Conservation (phyloP, 495 filamentous ascomycete species). For the Aspergillus baeticus region DNA sequence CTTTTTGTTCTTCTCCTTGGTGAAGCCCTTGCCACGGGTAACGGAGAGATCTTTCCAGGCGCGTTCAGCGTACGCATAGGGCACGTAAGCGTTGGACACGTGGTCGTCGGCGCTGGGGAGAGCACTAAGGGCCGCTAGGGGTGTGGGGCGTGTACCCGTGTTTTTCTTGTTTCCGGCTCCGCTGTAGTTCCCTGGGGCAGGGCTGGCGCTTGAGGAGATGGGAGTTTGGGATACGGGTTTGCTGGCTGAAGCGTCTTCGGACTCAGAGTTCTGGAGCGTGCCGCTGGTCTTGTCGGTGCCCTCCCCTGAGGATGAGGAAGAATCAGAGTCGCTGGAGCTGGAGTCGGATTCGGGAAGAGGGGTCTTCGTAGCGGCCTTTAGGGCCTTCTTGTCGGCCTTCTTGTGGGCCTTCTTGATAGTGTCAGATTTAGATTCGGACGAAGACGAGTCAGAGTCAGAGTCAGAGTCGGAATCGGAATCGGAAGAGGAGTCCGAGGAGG, state of each 20-base stretch:
- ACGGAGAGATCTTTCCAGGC: slow-evolving; percentile 85
- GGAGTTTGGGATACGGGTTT: slow-evolving; percentile 24
- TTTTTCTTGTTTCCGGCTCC: slow-evolving; percentile 52
- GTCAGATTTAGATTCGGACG: slow-evolving; percentile 35
- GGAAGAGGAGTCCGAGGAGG: slow-evolving; percentile 23
- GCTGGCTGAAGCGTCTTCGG: slow-evolving; percentile 18
- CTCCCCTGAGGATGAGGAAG: slow-evolving; percentile 18
- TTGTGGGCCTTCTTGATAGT: too few species aligned
- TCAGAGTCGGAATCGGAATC: slow-evolving; percentile 24
- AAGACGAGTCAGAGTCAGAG: too few species aligned
- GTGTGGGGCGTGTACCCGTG: slow-evolving; percentile 43
- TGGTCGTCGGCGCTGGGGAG: slow-evolving; percentile 38
- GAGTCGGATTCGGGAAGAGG: slow-evolving; percentile 47
- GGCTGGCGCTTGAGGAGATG: slow-evolving; percentile 43
- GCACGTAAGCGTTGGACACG: slow-evolving; percentile 68
- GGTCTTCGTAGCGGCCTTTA: slow-evolving; percentile 53
- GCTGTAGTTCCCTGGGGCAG: slow-evolving; percentile 41
- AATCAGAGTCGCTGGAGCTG: slow-evolving; percentile 28
- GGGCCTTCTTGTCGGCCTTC: too few species aligned
- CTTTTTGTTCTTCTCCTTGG: slow-evolving; percentile 99
- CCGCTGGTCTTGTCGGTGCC: slow-evolving; percentile 27
- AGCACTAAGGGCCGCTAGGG: slow-evolving; percentile 46
- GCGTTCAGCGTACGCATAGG: slow-evolving; percentile 83
- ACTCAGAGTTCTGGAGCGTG: slow-evolving; percentile 36
- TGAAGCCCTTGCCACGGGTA: slow-evolving; percentile 95